These are phyloP conservation scores for Cladorrhinum samala DNA, from an alignment of 495 filamentous ascomycete genomes.

Conservation along the genomic window DNA sequence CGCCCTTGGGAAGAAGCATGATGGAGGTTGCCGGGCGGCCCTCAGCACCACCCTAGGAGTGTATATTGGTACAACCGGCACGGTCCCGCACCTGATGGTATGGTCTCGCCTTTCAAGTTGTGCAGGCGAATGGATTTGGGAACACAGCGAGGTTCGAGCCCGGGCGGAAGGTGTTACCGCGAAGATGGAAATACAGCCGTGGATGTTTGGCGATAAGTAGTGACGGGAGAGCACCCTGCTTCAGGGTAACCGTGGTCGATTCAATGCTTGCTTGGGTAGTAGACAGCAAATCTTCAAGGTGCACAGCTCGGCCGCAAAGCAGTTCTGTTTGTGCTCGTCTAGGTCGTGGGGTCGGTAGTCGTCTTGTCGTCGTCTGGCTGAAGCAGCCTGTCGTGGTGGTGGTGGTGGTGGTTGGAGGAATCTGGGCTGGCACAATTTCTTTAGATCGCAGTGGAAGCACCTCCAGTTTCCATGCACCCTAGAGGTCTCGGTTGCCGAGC, in stretches of 20 bases:
- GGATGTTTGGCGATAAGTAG: no score
- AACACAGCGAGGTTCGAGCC: not conserved
- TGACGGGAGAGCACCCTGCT: no score
- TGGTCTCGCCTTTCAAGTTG: conserved; percentile 7
- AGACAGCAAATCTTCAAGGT: not conserved
- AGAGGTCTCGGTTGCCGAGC: conserved; percentile 4
- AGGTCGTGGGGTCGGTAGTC: not conserved
- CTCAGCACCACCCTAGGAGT: conserved; percentile 29
- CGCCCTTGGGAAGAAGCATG: conserved; percentile 75
- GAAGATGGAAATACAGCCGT: not conserved
- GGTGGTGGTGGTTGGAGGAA: conserved; percentile 1
- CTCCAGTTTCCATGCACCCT: not conserved
- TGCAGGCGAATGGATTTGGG: not conserved
- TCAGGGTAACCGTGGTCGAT: no score
- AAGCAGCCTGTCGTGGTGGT: not conserved
- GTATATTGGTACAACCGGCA: conserved; percentile 7
- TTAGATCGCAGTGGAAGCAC: not conserved
- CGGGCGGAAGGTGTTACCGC: not conserved
- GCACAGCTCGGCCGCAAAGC: not conserved
- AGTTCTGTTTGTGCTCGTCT: not conserved
- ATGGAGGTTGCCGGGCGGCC: conserved; percentile 27
- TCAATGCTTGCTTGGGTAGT: no score
- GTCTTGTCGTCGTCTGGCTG: not conserved
- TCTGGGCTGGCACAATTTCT: not conserved
- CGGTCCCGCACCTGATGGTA: no score